These are phyloP conservation scores for Hygrophorus russula DNA, from an alignment of 768 basidiomycete species.

Conservation along the genomic window DNA sequence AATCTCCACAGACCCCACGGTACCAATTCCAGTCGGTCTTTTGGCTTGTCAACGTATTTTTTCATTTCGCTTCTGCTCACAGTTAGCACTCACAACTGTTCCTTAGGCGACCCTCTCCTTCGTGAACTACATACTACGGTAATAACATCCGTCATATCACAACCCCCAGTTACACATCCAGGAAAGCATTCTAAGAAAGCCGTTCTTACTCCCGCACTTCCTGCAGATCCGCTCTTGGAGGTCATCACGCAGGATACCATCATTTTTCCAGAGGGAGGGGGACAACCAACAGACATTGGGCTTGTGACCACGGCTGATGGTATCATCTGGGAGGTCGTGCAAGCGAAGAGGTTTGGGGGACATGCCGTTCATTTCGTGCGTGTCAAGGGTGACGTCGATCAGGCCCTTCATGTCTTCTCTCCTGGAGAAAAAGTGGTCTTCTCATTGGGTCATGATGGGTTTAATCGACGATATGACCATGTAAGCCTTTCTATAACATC, in stretches of 20 bases:
- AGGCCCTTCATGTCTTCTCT: slow-evolving; percentile 31
- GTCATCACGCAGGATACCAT: slow-evolving; percentile 66
- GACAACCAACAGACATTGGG: slow-evolving; percentile 72
- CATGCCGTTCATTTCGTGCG: slow-evolving; percentile 67
- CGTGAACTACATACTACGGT: slow-evolving; percentile 46
- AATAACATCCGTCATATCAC: slow-evolving; percentile 35
- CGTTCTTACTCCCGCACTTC: slow-evolving; percentile 33
- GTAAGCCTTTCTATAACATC: slow-evolving; percentile 24
- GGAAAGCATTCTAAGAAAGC: slow-evolving; percentile 45
- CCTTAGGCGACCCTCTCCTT: slow-evolving; percentile 59
- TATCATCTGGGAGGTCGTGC: slow-evolving; percentile 45
- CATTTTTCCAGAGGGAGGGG: slow-evolving; percentile 75
- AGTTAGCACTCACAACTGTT: slow-evolving; percentile 1
- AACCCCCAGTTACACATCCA: slow-evolving; percentile 21
- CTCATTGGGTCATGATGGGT: slow-evolving; percentile 47
- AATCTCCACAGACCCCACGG: slow-evolving; percentile 37
- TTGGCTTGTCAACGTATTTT: slow-evolving; percentile 65
- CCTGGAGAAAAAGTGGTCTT: slow-evolving; percentile 41
- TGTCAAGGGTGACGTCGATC: slow-evolving; percentile 26
- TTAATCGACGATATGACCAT: slow-evolving; percentile 61
- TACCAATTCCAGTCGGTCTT: slow-evolving; percentile 61
- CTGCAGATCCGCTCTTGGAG: slow-evolving; percentile 42
- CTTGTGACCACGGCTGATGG: slow-evolving; percentile 34
- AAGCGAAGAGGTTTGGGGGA: slow-evolving; percentile 59
- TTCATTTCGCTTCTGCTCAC: not conserved